Percentiles rank a stretch among this genome's conserved stretches.
These are phyloP conservation scores for sorghum (Sorghum bicolor) DNA, from an alignment of 176 grass and related monocot genomes.

Conservation along the genomic window Sorghum_bicolor_NCBIv3 NC_012871.2:23346001-23346500, in stretches of 20 bases:
- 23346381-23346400: not conserved
- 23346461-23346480: slow-evolving; percentile 31
- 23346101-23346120: not conserved
- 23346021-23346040: slow-evolving; percentile 75
- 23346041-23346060: slow-evolving; percentile 14
- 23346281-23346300: not conserved
- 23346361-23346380: slow-evolving; percentile 2
- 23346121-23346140: slow-evolving; percentile 66
- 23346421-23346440: slow-evolving; percentile 14
- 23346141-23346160: slow-evolving; percentile 46
- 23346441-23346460: not conserved
- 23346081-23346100: not conserved
- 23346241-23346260: not conserved
- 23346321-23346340: not conserved
- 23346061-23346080: slow-evolving; percentile 11
- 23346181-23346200: slow-evolving; percentile 55
- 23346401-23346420: not conserved
- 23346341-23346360: not conserved
- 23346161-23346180: slow-evolving; percentile 45
- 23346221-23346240: not conserved
- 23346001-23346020: slow-evolving; percentile 71
- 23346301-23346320: not conserved
- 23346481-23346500: slow-evolving; percentile 7
- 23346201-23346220: slow-evolving; percentile 33
- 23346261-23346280: not conserved